Evolutionary conservation across 352 stramenopile species (phyloP), one percentile per base, ranked within the genome.

Genomic region (Pythium graminicola): DNA sequence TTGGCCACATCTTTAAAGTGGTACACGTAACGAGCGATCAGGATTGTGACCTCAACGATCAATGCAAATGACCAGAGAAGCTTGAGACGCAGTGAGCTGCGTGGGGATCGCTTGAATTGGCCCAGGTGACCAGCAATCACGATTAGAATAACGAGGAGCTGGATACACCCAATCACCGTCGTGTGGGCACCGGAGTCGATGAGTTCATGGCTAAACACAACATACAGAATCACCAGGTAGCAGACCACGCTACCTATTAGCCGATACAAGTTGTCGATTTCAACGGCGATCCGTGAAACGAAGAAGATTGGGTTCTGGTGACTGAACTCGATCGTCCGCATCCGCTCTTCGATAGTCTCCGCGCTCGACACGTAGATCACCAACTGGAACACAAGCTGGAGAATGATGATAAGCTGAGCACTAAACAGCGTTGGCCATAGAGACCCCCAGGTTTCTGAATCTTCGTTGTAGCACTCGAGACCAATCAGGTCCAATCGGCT

Each of bases 341-440:
- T 65, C 0, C 77, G 73, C 46, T 90, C 73, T 17, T 89, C 64
- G 32, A 86, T 87, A 1, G 67, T 77, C 19, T 86, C 65, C 14
- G 71, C 81, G 32, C 87, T 91, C 0, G 72, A 64, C 13, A 88
- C 74, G 38, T 94, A 94, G 6, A 94, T 81, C 42, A 92, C 80
- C 20, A 94, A 69, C 60, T 94, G 83, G 36, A 91, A 88, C 9
- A 94, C 77, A 11, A 94, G 44, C 54, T 92, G 79, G 16, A 87
- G 71, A 26, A 94, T 92, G 42, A 94, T 89, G 8, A 90, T 48
- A 23, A 94, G 68, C 45, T 94, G 83, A 0, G 83, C 80, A 24
- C 67, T 88, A 54, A 92, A 94, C 0, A 94, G 57, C 2, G 83
- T 89, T 17, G 81, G 75, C 76, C 76, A 94, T 23, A 94, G 54